phyloP scores from a whole-genome alignment of 805 yeast species.

The Cyberlindnera amylophila region DNA sequence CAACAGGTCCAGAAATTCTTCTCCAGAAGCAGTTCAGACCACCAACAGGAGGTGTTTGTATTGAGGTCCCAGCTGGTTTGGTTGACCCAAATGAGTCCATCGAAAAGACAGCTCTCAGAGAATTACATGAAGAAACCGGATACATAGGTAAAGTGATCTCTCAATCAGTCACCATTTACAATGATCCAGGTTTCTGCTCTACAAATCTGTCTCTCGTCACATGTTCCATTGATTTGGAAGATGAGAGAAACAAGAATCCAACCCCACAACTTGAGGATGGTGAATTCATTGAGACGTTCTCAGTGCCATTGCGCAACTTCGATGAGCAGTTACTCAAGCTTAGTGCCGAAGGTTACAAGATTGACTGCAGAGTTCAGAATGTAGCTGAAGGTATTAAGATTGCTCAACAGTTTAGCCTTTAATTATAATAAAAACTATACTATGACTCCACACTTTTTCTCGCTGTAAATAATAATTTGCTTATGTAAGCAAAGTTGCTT shows the following conservation, averaged over 20 bases:
- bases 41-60: slow-evolving; percentile 82
- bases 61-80: slow-evolving; percentile 94
- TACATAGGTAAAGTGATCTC: slow-evolving; percentile 63
- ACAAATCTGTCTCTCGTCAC: slow-evolving; percentile 80
- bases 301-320: slow-evolving; percentile 58
- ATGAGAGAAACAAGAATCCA: slow-evolving; percentile 66
- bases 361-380: slow-evolving; percentile 87
- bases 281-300: slow-evolving; percentile 89
- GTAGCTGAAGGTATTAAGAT: slow-evolving; percentile 76
- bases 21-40: slow-evolving; percentile 92
- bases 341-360: slow-evolving; percentile 60
- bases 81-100: slow-evolving; percentile 80
- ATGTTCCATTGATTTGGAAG: slow-evolving; percentile 68
- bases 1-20: slow-evolving; percentile 45
- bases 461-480: not conserved
- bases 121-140: slow-evolving; percentile 90
- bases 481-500: not conserved
- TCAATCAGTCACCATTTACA: slow-evolving; percentile 48
- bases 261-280: slow-evolving; percentile 77
- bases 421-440: not conserved
- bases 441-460: not conserved
- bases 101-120: slow-evolving; percentile 81
- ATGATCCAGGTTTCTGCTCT: slow-evolving; percentile 88
- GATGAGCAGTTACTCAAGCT: slow-evolving; percentile 51
- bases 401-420: slow-evolving; percentile 38